Evolutionary conservation across 768 basidiomycete genomes (phyloP).

Genomic region (Psilocybe tampanensis): DNA sequence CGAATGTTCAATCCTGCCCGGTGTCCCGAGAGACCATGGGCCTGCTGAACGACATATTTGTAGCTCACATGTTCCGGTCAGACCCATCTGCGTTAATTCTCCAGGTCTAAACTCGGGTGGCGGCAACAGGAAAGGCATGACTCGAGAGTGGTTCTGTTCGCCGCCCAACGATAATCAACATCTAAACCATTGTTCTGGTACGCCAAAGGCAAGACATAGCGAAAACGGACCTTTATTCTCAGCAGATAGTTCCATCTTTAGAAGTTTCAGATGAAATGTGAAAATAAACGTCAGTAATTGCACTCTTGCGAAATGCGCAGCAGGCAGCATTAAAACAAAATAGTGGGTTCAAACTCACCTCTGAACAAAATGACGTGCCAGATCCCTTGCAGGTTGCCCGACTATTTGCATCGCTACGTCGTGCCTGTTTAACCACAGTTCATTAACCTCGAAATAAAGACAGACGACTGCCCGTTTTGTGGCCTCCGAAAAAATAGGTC

Average conservation of each 20-base stretch:
- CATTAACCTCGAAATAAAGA: not conserved
- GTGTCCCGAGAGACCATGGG: slow-evolving; percentile 95
- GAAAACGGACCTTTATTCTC: slow-evolving; percentile 74
- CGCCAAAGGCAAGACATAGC: not conserved
- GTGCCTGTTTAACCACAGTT: slow-evolving; percentile 61
- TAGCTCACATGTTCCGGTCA: slow-evolving; percentile 95
- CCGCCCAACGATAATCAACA: slow-evolving; percentile 7
- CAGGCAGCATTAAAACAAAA: slow-evolving; percentile 4
- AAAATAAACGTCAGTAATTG: slow-evolving; percentile 9
- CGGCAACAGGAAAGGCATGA: slow-evolving; percentile 93
- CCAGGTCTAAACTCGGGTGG: slow-evolving; percentile 88
- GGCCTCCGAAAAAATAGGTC: not conserved
- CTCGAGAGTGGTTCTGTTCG: slow-evolving; percentile 81
- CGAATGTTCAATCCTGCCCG: slow-evolving; percentile 82
- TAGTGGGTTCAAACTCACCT: slow-evolving; percentile 46
- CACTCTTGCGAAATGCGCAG: slow-evolving; percentile 16
- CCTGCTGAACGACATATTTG: slow-evolving; percentile 96
- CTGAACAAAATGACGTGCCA: slow-evolving; percentile 93
- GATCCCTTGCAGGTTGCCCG: slow-evolving; percentile 93
- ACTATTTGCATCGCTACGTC: slow-evolving; percentile 96
- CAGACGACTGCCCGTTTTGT: not conserved
- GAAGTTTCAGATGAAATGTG: slow-evolving; percentile 3
- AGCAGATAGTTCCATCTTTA: slow-evolving; percentile 91
- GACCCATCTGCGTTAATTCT: slow-evolving; percentile 75
- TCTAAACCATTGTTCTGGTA: slow-evolving; percentile 1